These are phyloP conservation scores for Botrytis elliptica DNA, from an alignment of 2,329 filamentous ascomycete species.

Conservation along the genomic window DNA sequence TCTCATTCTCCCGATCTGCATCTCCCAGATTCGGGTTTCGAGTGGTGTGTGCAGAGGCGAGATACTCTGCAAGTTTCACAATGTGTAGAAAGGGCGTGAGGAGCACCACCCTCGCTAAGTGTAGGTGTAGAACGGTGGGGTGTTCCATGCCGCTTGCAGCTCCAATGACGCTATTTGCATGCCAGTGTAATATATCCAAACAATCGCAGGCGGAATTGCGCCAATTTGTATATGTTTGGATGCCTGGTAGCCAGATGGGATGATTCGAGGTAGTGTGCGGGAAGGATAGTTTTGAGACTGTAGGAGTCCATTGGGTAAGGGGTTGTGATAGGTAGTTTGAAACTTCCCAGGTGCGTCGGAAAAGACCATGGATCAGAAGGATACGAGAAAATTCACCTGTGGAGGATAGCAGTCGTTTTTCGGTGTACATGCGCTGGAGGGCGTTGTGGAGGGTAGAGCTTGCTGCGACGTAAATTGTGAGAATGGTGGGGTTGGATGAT, in stretches of 20 bases:
- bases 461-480: background rate
- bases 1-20: background rate
- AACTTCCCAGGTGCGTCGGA: constrained; percentile 50
- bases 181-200: constrained; percentile 46
- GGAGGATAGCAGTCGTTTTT: constrained; percentile 46
- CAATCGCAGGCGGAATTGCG: constrained; percentile 45
- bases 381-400: constrained; percentile 51
- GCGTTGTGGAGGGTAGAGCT: constrained; percentile 44
- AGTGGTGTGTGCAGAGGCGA: constrained; percentile 8
- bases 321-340: constrained; percentile 40
- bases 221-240: constrained; percentile 45
- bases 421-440: constrained; percentile 48
- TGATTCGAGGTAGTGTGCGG: background rate
- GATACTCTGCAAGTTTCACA: constrained; percentile 24
- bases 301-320: constrained; percentile 3
- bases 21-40: background rate
- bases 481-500: background rate
- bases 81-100: constrained; percentile 41
- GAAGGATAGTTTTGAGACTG: background rate
- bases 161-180: constrained; percentile 44
- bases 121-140: constrained; percentile 40
- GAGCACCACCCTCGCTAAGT: constrained; percentile 40
- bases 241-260: background rate
- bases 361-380: constrained; percentile 51
- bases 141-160: constrained; percentile 45